Evolutionary conservation across 306 rosid genomes (phyloP).

Genomic region (Cucumis sativus): Cucumber_9930_V3 NC_026658.2:17747001-17747500

Average conservation of each 20-base stretch:
- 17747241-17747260: not conserved
- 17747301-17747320: conserved; percentile 83
- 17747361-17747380: conserved; percentile 33
- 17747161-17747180: not conserved
- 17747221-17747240: not conserved
- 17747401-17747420: not conserved
- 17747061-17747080: not conserved
- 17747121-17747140: not conserved
- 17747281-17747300: conserved; percentile 69
- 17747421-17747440: not conserved
- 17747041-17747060: not conserved
- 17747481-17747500: conserved; percentile 57
- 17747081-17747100: not conserved
- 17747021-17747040: not conserved
- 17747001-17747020: not conserved
- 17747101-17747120: not conserved
- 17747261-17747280: conserved; percentile 53
- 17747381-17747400: not conserved
- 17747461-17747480: conserved; percentile 57
- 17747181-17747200: not conserved
- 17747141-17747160: not conserved
- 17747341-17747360: conserved; percentile 73
- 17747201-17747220: not conserved
- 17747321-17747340: conserved; percentile 83
- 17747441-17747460: conserved; percentile 53